Conservation (phyloP, 192 early-diverging fungal genomes). For the Geranomyces variabilis region DNA sequence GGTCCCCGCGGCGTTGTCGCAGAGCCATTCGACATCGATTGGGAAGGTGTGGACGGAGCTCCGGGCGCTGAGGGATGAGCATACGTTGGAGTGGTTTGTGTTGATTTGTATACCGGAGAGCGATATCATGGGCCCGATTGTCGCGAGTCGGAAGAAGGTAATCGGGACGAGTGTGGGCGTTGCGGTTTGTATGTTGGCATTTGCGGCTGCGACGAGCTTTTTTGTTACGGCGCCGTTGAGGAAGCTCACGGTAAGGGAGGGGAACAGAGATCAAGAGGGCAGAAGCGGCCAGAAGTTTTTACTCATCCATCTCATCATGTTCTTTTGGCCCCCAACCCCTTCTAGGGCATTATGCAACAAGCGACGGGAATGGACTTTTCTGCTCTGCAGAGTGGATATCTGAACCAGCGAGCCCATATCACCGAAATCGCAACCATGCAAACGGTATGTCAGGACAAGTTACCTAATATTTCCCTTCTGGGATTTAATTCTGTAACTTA, state of each 20-base stretch:
- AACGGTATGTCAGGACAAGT: constrained; percentile 5
- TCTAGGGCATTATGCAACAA: not conserved
- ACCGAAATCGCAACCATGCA: not conserved
- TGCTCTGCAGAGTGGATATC: not conserved
- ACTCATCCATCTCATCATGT: not conserved
- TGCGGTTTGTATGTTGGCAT: not conserved
- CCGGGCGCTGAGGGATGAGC: not conserved
- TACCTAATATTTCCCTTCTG: no score
- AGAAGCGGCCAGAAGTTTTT: not conserved
- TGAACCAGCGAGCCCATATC: not conserved
- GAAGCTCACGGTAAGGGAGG: not conserved
- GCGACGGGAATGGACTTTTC: constrained; percentile 23
- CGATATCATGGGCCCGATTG: constrained; percentile 17
- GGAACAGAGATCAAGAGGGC: not conserved
- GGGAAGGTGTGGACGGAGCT: constrained; percentile 1
- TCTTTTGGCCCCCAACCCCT: no score
- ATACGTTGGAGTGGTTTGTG: not conserved
- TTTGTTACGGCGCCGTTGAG: constrained; percentile 9
- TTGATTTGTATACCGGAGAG: constrained; percentile 1
- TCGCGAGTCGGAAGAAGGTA: constrained; percentile 7
- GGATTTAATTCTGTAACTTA: no score
- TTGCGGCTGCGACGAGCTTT: constrained; percentile 3
- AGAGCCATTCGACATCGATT: not conserved
- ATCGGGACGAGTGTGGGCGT: not conserved
- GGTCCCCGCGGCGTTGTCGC: not conserved